A percentile compares a stretch with the other conserved stretches of the same genome.
Conservation (phyloP, 106 monocot species). For the Allium sativum region DNA sequence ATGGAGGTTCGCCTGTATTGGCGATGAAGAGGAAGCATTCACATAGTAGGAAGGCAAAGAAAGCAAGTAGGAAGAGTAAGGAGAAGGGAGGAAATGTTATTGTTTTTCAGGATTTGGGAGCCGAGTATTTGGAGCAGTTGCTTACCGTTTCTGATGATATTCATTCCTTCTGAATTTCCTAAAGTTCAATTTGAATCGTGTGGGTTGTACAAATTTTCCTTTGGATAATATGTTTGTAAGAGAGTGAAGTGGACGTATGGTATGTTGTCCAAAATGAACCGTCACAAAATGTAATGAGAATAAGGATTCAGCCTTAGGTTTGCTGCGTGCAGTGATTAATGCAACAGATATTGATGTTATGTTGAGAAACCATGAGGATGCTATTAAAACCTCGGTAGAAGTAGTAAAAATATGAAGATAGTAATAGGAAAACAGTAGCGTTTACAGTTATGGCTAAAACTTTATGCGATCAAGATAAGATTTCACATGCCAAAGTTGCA, state of each 20-base stretch:
- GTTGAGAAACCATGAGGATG: no score
- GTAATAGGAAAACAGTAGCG: no score
- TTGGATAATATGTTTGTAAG: no score
- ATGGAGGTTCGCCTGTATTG: constrained; percentile 1
- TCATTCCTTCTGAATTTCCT: no score
- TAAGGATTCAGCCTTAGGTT: not conserved
- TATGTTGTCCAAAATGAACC: not conserved
- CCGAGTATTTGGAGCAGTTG: constrained; percentile 5
- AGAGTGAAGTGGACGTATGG: no score
- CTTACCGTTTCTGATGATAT: not conserved
- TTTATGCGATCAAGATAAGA: not conserved
- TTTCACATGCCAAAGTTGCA: constrained; percentile 53
- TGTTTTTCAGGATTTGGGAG: constrained; percentile 4
- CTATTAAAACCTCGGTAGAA: no score
- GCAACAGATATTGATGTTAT: not conserved
- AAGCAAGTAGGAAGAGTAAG: no score
- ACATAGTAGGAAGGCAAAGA: not conserved
- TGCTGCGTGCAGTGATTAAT: not conserved
- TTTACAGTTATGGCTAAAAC: not conserved
- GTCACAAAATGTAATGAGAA: not conserved
- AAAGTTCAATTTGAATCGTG: no score
- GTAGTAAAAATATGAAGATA: no score
- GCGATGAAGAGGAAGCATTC: constrained; percentile 6
- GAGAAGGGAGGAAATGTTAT: not conserved
- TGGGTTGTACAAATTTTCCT: no score